Evolutionary conservation across 352 stramenopile genomes (phyloP), one percentile per base, ranked within the genome.

Genomic region (Globisporangium nagaii): DNA sequence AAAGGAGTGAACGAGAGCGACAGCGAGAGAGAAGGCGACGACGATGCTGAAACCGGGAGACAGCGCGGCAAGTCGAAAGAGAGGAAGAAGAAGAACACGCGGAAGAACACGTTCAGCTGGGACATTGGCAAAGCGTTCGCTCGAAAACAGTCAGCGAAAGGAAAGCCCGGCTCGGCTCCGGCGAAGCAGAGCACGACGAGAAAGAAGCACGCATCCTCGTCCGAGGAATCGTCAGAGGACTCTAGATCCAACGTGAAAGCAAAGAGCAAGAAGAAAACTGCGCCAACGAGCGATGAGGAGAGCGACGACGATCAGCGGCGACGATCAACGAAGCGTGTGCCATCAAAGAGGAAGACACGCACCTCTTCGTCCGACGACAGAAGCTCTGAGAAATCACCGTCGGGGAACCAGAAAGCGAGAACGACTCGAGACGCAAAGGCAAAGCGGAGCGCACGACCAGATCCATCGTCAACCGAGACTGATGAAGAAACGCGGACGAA

Each of bases 61-160:
- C 52, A 52, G 12, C 30, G 51, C 7, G 37, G 12, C 2, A 60
- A 65, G 24, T 0, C 15, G 12, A 63, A 20, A 1, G 12, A 51
- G 2, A 39, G 31, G 36, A 65, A 62, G 30, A 65, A 65, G 47
- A 86, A 85, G 46, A 54, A 68, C 31, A 88, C 74, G 43, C 63
- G 84, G 4, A 61, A 78, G 5, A 89, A 89, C 32, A 84, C 78
- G 0, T 89, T 83, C 39, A 86, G 78, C 22, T 89, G 78, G 78
- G 78, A 75, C 1, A 89, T 89, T 40, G 59, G 58, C 2, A 89
- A 86, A 40, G 78, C 78, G 3, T 89, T 89, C 62, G 75, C 71
- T 22, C 47, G 71, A 27, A 89, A 89, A 34, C 69, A 85, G 37
- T 51, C 51, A 9, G 42, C 62, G 5, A 60, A 60, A 60, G 35